These are phyloP conservation scores for Torrubiella hemipterigena DNA, from an alignment of 2,329 filamentous ascomycete species.

Conservation along the genomic window DNA sequence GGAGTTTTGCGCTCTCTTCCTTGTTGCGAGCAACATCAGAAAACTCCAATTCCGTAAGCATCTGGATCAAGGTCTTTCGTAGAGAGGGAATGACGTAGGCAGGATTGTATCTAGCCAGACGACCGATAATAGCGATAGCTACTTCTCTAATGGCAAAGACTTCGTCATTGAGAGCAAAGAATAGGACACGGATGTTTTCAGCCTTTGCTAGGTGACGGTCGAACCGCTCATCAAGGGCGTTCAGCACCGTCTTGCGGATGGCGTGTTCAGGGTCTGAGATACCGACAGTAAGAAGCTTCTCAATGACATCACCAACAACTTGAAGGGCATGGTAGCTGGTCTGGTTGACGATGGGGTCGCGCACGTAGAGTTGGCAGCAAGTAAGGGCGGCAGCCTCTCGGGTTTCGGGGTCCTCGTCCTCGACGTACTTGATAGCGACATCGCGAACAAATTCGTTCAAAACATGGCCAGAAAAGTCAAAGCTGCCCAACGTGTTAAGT, in stretches of 20 bases:
- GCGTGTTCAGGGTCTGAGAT: slow-evolving; percentile 84
- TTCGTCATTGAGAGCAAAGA: slow-evolving; percentile 92
- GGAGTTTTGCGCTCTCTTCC: slow-evolving; percentile 87
- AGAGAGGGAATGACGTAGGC: slow-evolving; percentile 95
- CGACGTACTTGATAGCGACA: slow-evolving; percentile 94
- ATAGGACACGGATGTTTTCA: slow-evolving; percentile 90
- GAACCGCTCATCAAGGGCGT: slow-evolving; percentile 84
- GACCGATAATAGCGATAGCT: slow-evolving; percentile 90
- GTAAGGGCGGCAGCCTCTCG: slow-evolving; percentile 90
- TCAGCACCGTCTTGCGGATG: slow-evolving; percentile 79
- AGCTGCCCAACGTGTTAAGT: slow-evolving; percentile 90
- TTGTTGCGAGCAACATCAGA: slow-evolving; percentile 90
- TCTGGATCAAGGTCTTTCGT: slow-evolving; percentile 88
- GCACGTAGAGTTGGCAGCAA: slow-evolving; percentile 93
- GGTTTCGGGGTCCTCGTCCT: slow-evolving; percentile 88
- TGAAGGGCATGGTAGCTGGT: slow-evolving; percentile 94
- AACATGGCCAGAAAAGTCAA: slow-evolving; percentile 86
- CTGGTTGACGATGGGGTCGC: slow-evolving; percentile 95
- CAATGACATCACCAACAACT: slow-evolving; percentile 94
- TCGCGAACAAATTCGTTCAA: slow-evolving; percentile 98
- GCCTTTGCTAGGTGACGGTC: slow-evolving; percentile 95
- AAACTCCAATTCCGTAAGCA: slow-evolving; percentile 92
- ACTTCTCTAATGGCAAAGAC: slow-evolving; percentile 87
- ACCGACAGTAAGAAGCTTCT: slow-evolving; percentile 88
- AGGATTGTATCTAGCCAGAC: slow-evolving; percentile 80